Evolutionary conservation across 2,329 filamentous ascomycete genomes (phyloP).

Genomic region (Penicillium griseofulvum): DNA sequence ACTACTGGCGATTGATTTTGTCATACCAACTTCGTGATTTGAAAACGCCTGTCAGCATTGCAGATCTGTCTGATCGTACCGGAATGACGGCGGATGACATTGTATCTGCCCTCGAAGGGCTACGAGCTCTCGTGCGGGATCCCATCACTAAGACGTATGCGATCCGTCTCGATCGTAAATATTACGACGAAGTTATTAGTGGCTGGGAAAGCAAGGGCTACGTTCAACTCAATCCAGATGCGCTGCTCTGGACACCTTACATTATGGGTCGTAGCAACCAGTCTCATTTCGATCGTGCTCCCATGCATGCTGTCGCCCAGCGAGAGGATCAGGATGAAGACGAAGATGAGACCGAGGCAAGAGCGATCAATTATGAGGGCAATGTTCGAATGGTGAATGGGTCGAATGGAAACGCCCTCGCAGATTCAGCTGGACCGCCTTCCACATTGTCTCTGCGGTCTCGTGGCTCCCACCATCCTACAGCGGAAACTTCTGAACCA

Average conservation of each 20-base stretch:
- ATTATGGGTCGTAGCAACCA: slow-evolving; percentile 87
- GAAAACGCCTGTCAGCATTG: slow-evolving; percentile 55
- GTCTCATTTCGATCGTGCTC: slow-evolving; percentile 78
- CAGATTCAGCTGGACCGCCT: slow-evolving; percentile 36
- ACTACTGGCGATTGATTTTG: slow-evolving; percentile 90
- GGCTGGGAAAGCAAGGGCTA: slow-evolving; percentile 90
- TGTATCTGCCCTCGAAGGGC: slow-evolving; percentile 84
- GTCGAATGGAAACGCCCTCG: slow-evolving; percentile 15
- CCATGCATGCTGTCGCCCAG: slow-evolving; percentile 81
- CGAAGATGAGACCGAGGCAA: slow-evolving; percentile 27
- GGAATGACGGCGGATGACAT: slow-evolving; percentile 97
- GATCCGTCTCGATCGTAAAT: slow-evolving; percentile 78
- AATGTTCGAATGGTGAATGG: slow-evolving; percentile 17
- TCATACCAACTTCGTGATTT: slow-evolving; percentile 76
- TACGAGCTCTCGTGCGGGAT: slow-evolving; percentile 86
- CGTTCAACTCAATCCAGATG: slow-evolving; percentile 75
- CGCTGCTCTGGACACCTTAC: slow-evolving; percentile 92
- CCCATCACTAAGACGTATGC: slow-evolving; percentile 86
- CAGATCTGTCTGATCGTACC: slow-evolving; percentile 70
- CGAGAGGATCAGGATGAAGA: slow-evolving; percentile 60
- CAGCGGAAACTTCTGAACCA: slow-evolving; percentile 14
- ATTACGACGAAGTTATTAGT: slow-evolving; percentile 80
- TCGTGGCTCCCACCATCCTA: slow-evolving; percentile 26
- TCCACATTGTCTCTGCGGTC: slow-evolving; percentile 32
- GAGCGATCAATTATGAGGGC: slow-evolving; percentile 19